Evolutionary conservation across 106 monocot genomes (phyloP), one percentile per base, ranked within the genome.

Genomic region (Dioscorea dumetorum): DNA sequence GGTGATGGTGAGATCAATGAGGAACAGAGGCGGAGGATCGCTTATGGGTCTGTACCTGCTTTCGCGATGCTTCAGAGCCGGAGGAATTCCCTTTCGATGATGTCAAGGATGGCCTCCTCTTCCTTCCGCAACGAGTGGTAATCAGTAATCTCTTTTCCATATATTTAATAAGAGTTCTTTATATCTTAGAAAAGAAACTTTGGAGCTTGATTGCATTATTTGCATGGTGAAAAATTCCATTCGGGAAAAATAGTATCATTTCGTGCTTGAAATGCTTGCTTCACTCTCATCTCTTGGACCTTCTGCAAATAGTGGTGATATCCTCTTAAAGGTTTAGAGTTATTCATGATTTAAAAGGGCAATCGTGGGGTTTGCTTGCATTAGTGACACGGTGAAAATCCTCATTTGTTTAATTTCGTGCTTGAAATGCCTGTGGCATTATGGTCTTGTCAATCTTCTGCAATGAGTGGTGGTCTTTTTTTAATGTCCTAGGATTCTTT

Each of bases 61-160:
- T 99, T 89, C 48, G 92, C 87, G 49, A 61, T 92, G 78, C 85
- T 99, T 19, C 92, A 99, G 76, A 79, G 84, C 33, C 61, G 73
- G 78, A 92, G 70, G 77, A 92, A 89, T 70, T 58, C 84, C 0
- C 70, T 86, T 22, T 67, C 73, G 50, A 56, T 69, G 6, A 58
- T 75, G 69, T 74, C 73, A 32, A 80, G 78, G 62, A 67, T 85
- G 77, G 66, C 67, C 10, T 28, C 76, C 4, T n/a, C 87, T 48
- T 74, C 82, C 16, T 33, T 71, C 10, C 74, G 32, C 16, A 57
- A 71, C 0, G 89, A 90, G 35, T 84, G 94, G 93, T 94, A 60
- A 57, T 0, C 28, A 53, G 52, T 15, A 1, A 20, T 5, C 2
- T 9, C 12, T n/a, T 12, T 32, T 8, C 21, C 16, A 60, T 51